Percentiles rank a stretch among this genome's conserved stretches.
Evolutionary conservation across 257 asterid species (phyloP).

Genomic region (Marsdenia floribunda): DNA sequence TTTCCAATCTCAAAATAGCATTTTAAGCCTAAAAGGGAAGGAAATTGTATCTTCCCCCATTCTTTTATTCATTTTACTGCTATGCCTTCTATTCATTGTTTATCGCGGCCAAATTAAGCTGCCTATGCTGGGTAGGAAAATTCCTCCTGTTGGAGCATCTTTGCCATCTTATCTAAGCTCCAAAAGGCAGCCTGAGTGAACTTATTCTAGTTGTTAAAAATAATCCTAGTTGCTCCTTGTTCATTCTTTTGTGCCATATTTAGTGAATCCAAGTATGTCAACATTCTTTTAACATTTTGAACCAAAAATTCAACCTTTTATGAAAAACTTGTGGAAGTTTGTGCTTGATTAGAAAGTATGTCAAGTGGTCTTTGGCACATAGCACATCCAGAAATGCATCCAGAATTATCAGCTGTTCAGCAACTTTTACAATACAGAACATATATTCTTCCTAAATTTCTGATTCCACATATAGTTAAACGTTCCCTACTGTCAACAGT

Average conservation of each 20-base stretch:
- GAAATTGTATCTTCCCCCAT: conserved; percentile 38
- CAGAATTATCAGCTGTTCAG: too few relatives aligned
- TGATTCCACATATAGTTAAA: background rate
- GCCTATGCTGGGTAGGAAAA: conserved; percentile 57
- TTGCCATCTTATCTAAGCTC: conserved; percentile 46
- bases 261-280: background rate
- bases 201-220: too few relatives aligned
- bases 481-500: background rate
- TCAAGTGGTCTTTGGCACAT: too few relatives aligned
- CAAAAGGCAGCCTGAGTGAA: conserved; percentile 16
- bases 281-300: background rate
- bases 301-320: background rate
- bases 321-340: background rate
- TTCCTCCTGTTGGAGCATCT: conserved; percentile 28
- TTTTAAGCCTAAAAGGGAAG: conserved; percentile 19
- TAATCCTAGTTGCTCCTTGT: too few relatives aligned
- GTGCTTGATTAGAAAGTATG: background rate
- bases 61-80: conserved; percentile 38
- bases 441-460: background rate
- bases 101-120: conserved; percentile 49
- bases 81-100: conserved; percentile 40
- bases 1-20: conserved; percentile 18
- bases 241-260: background rate
- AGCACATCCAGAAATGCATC: background rate
- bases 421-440: too few relatives aligned